Evolutionary conservation across 768 basidiomycete genomes (phyloP).

Genomic region (Mycena albidolilacea): DNA sequence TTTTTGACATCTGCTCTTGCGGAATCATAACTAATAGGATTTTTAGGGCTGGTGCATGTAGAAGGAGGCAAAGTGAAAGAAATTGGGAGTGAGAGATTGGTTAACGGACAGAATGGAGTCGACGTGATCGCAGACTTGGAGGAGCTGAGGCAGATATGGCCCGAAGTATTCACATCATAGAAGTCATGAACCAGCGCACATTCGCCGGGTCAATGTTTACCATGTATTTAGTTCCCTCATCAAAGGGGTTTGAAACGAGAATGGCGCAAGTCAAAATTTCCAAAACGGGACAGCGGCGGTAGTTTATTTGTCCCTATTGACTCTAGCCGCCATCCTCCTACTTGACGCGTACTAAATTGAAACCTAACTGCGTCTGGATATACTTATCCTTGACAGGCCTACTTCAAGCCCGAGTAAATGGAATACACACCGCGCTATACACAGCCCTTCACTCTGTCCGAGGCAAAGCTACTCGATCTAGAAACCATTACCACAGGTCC

Average conservation of each 20-base stretch:
- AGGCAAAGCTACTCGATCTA: conserved; percentile 77
- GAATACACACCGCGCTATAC: conserved; percentile 76
- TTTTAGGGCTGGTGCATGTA: conserved; percentile 62
- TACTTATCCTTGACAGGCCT: too few relatives aligned
- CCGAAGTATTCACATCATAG: conserved; percentile 70
- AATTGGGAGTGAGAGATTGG: conserved; percentile 57
- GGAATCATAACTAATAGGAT: neutral
- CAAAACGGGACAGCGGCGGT: too few relatives aligned
- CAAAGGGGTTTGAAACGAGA: too few relatives aligned
- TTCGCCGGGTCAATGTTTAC: neutral
- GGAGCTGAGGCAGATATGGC: conserved; percentile 80
- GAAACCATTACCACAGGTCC: conserved; percentile 80
- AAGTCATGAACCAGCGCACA: neutral
- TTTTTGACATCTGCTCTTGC: neutral
- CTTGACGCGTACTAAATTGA: too few relatives aligned
- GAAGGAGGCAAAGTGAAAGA: conserved; percentile 74
- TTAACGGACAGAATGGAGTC: conserved; percentile 60
- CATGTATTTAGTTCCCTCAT: neutral
- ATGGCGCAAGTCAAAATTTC: too few relatives aligned
- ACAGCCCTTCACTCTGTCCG: conserved; percentile 82
- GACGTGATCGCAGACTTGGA: conserved; percentile 71
- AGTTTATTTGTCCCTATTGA: too few relatives aligned
- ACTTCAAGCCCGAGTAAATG: conserved; percentile 52
- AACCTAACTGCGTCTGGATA: too few relatives aligned
- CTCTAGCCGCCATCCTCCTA: too few relatives aligned